phyloP scores from a whole-genome alignment of 257 asterid species.

The Mentha longifolia region DNA sequence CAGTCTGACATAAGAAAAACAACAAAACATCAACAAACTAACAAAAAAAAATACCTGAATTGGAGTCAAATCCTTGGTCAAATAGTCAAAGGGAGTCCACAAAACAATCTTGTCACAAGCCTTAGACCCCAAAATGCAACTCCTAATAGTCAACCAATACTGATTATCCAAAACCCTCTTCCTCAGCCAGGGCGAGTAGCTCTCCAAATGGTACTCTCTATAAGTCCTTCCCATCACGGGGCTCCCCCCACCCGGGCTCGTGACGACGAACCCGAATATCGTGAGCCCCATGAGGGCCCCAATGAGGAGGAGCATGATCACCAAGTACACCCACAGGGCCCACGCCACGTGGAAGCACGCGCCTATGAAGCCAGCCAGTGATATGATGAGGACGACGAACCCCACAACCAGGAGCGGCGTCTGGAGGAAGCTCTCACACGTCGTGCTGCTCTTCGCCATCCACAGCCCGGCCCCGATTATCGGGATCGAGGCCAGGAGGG shows the following conservation, averaged over 20 bases:
- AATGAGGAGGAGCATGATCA: conserved; percentile 75
- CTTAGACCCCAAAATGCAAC: conserved; percentile 78
- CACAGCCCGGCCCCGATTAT: conserved; percentile 95
- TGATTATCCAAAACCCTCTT: conserved; percentile 61
- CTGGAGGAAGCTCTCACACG: conserved; percentile 89
- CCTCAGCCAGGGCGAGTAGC: conserved; percentile 81
- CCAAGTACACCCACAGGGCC: conserved; percentile 83
- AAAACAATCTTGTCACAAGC: conserved; percentile 64
- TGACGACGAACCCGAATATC: conserved; percentile 80
- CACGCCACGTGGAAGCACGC: conserved; percentile 94
- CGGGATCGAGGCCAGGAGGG: conserved; percentile 89
- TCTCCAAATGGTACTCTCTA: conserved; percentile 62
- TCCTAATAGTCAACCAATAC: conserved; percentile 68
- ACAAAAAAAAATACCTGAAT: conserved; percentile 63
- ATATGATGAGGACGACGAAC: conserved; percentile 67
- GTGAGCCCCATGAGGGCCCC: conserved; percentile 71
- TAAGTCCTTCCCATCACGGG: conserved; percentile 67
- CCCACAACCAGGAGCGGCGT: conserved; percentile 83
- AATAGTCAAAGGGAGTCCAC: conserved; percentile 87
- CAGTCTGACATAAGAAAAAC: neutral
- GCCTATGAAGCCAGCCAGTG: conserved; percentile 90
- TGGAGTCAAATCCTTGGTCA: conserved; percentile 73
- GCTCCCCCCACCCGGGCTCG: conserved; percentile 72
- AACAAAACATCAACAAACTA: neutral
- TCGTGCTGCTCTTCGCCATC: conserved; percentile 85